A percentile compares a stretch with the other conserved stretches of the same genome.
Evolutionary conservation across 1,139 yeast species (phyloP).

Genomic region (Hansenula sp.): DNA sequence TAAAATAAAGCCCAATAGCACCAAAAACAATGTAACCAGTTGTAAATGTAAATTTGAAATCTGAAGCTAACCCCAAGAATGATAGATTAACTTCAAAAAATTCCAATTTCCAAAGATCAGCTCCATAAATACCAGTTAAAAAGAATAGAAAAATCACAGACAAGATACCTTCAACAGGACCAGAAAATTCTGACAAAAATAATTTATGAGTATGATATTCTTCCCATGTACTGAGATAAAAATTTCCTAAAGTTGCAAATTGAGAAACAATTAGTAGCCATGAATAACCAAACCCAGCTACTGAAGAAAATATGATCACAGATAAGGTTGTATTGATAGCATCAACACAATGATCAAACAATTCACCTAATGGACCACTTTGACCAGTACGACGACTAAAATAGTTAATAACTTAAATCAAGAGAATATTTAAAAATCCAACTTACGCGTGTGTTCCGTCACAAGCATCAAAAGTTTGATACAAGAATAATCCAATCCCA

Average conservation of each 20-base stretch:
- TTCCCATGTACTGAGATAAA: constrained; percentile 93
- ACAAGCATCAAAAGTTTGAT: constrained; percentile 95
- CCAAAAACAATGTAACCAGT: constrained; percentile 48
- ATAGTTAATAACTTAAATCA: neutral
- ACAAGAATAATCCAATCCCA: constrained; percentile 81
- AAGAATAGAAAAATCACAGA: constrained; percentile 53
- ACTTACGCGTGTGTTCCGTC: constrained; percentile 88
- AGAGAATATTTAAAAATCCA: too few relatives aligned
- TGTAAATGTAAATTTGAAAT: constrained; percentile 29
- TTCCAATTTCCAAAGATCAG: constrained; percentile 54
- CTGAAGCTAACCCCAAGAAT: constrained; percentile 11
- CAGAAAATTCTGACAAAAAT: constrained; percentile 75
- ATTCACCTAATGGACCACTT: constrained; percentile 90
- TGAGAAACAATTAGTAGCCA: constrained; percentile 61
- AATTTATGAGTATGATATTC: constrained; percentile 88
- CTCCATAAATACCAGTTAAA: constrained; percentile 66
- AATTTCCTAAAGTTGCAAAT: constrained; percentile 74
- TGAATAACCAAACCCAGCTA: constrained; percentile 67
- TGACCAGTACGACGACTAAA: constrained; percentile 71
- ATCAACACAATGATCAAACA: constrained; percentile 91
- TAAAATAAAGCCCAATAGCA: constrained; percentile 56
- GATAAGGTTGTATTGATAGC: constrained; percentile 87
- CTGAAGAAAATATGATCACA: constrained; percentile 66
- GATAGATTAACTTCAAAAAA: constrained; percentile 21
- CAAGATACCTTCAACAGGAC: constrained; percentile 93